Conservation (phyloP, 768 basidiomycete genomes). For the Sistotremastrum suecicum region DNA sequence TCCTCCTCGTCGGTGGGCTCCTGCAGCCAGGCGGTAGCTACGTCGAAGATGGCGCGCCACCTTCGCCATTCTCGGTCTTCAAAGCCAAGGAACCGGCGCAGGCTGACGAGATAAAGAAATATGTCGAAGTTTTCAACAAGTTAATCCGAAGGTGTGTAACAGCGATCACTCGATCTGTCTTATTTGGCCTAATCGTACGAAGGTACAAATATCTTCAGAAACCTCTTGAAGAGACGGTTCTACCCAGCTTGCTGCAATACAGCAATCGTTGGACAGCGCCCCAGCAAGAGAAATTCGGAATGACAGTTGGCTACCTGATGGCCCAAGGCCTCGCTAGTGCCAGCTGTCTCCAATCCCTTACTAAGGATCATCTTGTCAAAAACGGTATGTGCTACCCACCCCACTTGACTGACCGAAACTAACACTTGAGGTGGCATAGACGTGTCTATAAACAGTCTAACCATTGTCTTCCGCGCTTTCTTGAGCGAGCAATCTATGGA, state of each 20-base stretch:
- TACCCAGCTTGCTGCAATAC: slow-evolving; percentile 80
- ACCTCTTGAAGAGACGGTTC: slow-evolving; percentile 75
- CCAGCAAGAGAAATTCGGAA: slow-evolving; percentile 73
- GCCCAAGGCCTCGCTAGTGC: slow-evolving; percentile 73
- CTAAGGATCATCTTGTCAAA: slow-evolving; percentile 92
- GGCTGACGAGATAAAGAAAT: slow-evolving; percentile 80
- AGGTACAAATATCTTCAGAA: slow-evolving; percentile 99
- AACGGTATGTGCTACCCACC: slow-evolving; percentile 43
- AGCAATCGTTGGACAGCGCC: slow-evolving; percentile 68
- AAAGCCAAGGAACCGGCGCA: slow-evolving; percentile 67
- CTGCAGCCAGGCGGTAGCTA: slow-evolving; percentile 92
- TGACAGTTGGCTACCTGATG: slow-evolving; percentile 70
- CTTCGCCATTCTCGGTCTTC: slow-evolving; percentile 81
- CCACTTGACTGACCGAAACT: background rate
- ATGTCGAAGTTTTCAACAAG: slow-evolving; percentile 89
- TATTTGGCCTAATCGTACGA: slow-evolving; percentile 5
- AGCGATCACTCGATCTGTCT: background rate
- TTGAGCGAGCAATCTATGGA: slow-evolving; percentile 79
- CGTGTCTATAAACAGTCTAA: slow-evolving; percentile 62
- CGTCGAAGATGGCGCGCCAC: slow-evolving; percentile 74
- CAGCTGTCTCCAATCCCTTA: slow-evolving; percentile 63
- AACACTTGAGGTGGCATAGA: slow-evolving; percentile 30
- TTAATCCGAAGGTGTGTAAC: slow-evolving; percentile 76
- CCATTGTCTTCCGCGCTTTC: slow-evolving; percentile 69
- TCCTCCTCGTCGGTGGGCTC: slow-evolving; percentile 89